These are phyloP conservation scores for Backusella tuberculispora DNA, from an alignment of 192 early-diverging fungal species.

Conservation along the genomic window DNA sequence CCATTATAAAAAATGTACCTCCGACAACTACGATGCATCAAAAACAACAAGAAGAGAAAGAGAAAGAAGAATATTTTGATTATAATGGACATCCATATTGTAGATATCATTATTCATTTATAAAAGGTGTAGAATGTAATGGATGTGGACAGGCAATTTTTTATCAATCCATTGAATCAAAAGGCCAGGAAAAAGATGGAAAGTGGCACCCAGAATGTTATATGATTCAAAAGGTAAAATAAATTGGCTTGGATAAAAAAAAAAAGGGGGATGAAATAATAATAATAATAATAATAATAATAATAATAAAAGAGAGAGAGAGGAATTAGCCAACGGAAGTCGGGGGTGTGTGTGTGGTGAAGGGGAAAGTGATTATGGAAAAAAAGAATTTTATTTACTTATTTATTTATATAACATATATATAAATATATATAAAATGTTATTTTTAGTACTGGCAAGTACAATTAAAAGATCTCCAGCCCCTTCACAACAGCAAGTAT, in stretches of 20 bases:
- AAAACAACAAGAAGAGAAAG: slow-evolving; percentile 72
- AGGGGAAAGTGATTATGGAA: slow-evolving; percentile 5
- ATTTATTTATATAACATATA: slow-evolving; percentile 18
- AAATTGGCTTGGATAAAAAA: background rate
- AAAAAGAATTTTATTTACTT: background rate
- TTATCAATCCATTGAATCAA: slow-evolving; percentile 78
- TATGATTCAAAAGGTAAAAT: slow-evolving; percentile 81
- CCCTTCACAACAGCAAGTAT: background rate
- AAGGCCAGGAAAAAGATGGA: slow-evolving; percentile 48
- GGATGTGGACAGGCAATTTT: slow-evolving; percentile 83
- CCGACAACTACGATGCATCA: slow-evolving; percentile 52
- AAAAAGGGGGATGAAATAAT: no score
- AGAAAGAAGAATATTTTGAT: slow-evolving; percentile 43
- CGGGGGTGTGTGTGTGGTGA: no score
- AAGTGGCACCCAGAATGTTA: slow-evolving; percentile 92
- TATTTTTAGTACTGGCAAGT: slow-evolving; percentile 19
- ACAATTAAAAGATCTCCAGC: slow-evolving; percentile 22
- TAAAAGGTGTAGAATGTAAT: slow-evolving; percentile 74
- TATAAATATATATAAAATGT: no score
- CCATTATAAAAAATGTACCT: slow-evolving; percentile 12
- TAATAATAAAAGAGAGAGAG: no score
- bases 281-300: background rate
- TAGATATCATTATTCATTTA: slow-evolving; percentile 77
- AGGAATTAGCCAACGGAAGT: no score
- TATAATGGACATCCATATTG: slow-evolving; percentile 80